Base-by-base conservation (phyloP, 805 yeast genomes). In the Clavispora vitiphila region DNA sequence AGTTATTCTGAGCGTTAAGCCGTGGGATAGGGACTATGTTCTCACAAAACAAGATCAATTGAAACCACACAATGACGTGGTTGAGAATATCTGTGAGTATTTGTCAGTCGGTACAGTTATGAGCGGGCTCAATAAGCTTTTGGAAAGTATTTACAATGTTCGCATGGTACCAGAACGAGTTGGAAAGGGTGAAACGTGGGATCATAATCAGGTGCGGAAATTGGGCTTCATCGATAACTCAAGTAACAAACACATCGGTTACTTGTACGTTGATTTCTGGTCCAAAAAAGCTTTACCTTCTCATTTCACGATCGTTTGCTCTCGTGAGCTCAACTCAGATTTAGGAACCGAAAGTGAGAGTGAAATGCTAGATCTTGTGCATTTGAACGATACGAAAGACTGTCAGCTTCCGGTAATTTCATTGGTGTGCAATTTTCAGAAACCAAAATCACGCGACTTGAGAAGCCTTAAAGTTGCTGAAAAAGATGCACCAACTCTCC, bases 261-360 rank as follows among this genome's bases (percentile, higher is more conserved):
- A 83, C 37, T 78, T 93, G 20, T 93, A 93, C 58, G 77, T 95
- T 51, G 99, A 93, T 60, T 70, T 93, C 39, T 86, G 91, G 69
- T 83, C 84, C 48, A 73, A 96, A 40, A 72, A 71, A 8, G 81
- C 87, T 1, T 80, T 83, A 44, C 97, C 99, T 1, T 95, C 98
- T 0, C 99, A 93, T 64, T 93, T 87, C 64, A 93, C 98, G 0
- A 86, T 93, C 7, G 88, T 93, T 47, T 93, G 98, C 55, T 86
- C 96, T n/a, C 75, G 98, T 50, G 78, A 80, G 54, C 76, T 88
- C 12, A 80, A 81, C 53, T 55, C 50, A 25, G 70, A 54, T 50
- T 56, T 44, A 40, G 69, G 56, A 31, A 67, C 48, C 34, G 72
- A 67, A 43, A 32, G 53, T 5, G 38, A 45, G 14, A 53, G 50